Evolutionary conservation across 306 rosid species (phyloP).

Genomic region (Leucaena leucocephala): DNA sequence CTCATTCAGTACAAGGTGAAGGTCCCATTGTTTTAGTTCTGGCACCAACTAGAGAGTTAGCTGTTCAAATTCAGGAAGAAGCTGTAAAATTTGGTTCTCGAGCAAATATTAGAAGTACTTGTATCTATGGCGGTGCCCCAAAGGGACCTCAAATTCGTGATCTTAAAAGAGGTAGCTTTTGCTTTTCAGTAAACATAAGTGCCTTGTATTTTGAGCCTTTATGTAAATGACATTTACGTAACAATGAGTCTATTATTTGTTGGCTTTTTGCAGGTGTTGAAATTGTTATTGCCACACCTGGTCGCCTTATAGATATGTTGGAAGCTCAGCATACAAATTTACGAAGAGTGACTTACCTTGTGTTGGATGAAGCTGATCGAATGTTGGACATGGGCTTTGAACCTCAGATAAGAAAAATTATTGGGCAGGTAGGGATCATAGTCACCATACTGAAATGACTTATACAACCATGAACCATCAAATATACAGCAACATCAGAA

Average conservation of each 20-base stretch:
- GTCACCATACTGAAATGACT: background rate
- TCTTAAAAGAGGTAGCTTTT: conserved; percentile 68
- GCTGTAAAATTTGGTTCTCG: conserved; percentile 69
- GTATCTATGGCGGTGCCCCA: conserved; percentile 95
- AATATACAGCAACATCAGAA: background rate
- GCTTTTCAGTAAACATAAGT: background rate
- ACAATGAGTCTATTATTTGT: conserved; percentile 24
- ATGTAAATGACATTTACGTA: conserved; percentile 6
- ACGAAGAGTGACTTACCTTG: conserved; percentile 91
- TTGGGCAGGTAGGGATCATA: conserved; percentile 63
- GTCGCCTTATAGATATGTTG: conserved; percentile 95
- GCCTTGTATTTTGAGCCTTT: background rate
- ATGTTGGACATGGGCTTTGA: conserved; percentile 99
- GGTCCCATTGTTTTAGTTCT: conserved; percentile 86
- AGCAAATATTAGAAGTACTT: conserved; percentile 66
- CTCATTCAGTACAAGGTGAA: conserved; percentile 67
- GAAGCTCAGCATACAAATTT: conserved; percentile 89
- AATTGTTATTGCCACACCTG: conserved; percentile 96
- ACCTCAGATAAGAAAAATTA: conserved; percentile 89
- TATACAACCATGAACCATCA: background rate
- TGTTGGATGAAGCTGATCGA: conserved; percentile 96
- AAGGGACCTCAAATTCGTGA: conserved; percentile 98
- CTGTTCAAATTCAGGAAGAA: conserved; percentile 95
- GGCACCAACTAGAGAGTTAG: conserved; percentile 95
- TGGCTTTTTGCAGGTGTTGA: conserved; percentile 70